Percentiles rank a stretch among this genome's conserved stretches.
Conservation (phyloP, 441 rosid species). For the Omphalea diandra region DNA sequence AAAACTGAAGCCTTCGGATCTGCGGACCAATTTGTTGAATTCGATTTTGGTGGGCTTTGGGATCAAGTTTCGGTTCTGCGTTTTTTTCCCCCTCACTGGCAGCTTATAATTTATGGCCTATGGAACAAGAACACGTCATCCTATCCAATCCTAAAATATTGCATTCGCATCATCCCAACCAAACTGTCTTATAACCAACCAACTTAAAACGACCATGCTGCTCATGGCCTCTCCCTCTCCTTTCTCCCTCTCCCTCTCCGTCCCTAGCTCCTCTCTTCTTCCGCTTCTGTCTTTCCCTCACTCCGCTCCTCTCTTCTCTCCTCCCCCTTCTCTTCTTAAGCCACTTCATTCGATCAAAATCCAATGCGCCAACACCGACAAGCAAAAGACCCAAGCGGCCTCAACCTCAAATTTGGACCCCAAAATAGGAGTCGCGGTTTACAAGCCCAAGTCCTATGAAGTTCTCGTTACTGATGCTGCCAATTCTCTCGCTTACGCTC, state of each 20-base stretch:
- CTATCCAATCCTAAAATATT: neutral
- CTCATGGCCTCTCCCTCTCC: slow-evolving; percentile 27
- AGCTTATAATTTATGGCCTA: neutral
- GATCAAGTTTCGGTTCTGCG: no score
- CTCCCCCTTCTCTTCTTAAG: no score
- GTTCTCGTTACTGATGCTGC: slow-evolving; percentile 77
- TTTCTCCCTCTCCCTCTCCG: slow-evolving; percentile 16
- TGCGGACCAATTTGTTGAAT: no score
- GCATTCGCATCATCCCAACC: no score
- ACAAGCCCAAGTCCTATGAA: slow-evolving; percentile 78
- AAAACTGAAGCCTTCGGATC: no score
- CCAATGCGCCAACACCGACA: no score
- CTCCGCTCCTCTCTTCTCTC: no score
- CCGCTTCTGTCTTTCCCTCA: neutral
- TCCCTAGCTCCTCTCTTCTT: slow-evolving; percentile 17
- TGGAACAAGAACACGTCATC: neutral
- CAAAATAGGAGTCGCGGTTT: slow-evolving; percentile 57
- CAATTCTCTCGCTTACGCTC: slow-evolving; percentile 61
- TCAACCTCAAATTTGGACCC: slow-evolving; percentile 33
- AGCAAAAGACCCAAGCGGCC: slow-evolving; percentile 9
- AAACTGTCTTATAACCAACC: no score
- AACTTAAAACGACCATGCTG: slow-evolving; percentile 33
- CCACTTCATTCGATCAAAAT: no score
- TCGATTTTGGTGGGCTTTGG: no score
- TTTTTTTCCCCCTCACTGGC: no score